Conservation (phyloP, 345 rosid species). For the Clausena lansium region DNA sequence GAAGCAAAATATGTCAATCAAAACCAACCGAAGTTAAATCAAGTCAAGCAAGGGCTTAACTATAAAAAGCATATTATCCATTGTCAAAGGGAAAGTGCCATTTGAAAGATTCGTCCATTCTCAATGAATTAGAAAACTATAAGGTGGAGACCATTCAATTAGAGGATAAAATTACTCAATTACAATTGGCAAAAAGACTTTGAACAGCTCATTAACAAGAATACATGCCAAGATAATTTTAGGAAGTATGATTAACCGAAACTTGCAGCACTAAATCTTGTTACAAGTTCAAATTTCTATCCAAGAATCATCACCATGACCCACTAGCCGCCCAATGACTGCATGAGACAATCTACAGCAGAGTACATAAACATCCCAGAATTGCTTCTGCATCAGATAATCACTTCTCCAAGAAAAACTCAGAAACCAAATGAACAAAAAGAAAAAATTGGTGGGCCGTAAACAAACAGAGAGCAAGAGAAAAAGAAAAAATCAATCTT, state of each 20-base stretch:
- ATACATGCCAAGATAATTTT: not conserved
- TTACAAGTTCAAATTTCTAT: not conserved
- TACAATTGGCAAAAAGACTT: not conserved
- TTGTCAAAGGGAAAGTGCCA: not conserved
- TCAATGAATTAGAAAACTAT: not conserved
- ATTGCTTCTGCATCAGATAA: not conserved
- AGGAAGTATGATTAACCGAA: not conserved
- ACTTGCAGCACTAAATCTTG: not conserved
- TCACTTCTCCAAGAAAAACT: not conserved
- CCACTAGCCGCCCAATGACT: not conserved
- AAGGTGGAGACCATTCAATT: not conserved
- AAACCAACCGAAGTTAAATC: not conserved
- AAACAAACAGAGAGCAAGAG: not conserved
- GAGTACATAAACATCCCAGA: not conserved
- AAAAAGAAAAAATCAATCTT: not conserved
- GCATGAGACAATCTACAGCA: not conserved
- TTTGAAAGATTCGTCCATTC: not conserved
- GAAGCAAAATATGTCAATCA: not conserved
- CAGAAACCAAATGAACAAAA: not conserved
- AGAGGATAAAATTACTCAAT: not conserved
- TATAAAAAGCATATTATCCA: not conserved
- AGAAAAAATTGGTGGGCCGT: not conserved
- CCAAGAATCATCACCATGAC: not conserved
- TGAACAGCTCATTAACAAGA: not conserved
- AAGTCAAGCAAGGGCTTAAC: not conserved